Percentiles rank a stretch among this genome's conserved stretches.
These are phyloP conservation scores for Cystofilobasidium macerans DNA, from an alignment of 768 basidiomycete genomes.

Conservation along the genomic window DNA sequence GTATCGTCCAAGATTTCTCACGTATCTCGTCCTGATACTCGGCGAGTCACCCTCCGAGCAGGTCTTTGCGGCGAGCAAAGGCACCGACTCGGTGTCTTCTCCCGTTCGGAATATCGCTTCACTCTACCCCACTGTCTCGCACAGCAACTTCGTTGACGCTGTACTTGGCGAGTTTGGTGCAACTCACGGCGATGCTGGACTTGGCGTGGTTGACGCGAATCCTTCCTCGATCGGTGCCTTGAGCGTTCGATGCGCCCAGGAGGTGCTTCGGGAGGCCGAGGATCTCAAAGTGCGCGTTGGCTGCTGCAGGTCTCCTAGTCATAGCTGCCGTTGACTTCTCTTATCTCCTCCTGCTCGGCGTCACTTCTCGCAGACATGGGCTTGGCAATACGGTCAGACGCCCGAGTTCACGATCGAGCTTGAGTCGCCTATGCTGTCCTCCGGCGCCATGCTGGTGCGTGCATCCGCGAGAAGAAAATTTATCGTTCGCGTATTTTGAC, in stretches of 20 bases:
- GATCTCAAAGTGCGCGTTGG: slow-evolving; percentile 55
- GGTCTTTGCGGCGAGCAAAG: slow-evolving; percentile 71
- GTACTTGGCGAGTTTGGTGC: slow-evolving; percentile 56
- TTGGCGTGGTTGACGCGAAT: slow-evolving; percentile 42
- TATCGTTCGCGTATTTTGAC: neutral
- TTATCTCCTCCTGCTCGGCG: too few relatives aligned
- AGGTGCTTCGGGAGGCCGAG: slow-evolving; percentile 56
- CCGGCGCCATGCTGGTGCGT: neutral
- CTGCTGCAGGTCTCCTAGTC: neutral
- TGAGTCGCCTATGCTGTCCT: slow-evolving; percentile 38
- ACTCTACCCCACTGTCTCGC: slow-evolving; percentile 47
- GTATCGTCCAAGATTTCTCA: slow-evolving; percentile 20
- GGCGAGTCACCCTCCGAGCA: slow-evolving; percentile 34
- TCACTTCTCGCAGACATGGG: slow-evolving; percentile 62
- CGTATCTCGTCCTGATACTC: neutral
- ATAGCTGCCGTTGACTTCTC: neutral
- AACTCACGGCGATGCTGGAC: slow-evolving; percentile 27
- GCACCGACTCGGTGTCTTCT: slow-evolving; percentile 81
- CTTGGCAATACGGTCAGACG: slow-evolving; percentile 86
- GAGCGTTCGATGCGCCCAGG: slow-evolving; percentile 33
- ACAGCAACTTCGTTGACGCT: slow-evolving; percentile 59
- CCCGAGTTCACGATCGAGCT: slow-evolving; percentile 74
- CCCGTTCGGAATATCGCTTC: slow-evolving; percentile 74
- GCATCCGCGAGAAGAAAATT: neutral
- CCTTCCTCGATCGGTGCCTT: slow-evolving; percentile 40